phyloP scores from a whole-genome alignment of 2,329 filamentous ascomycete genomes.

The Verticillium klebahnii region DNA sequence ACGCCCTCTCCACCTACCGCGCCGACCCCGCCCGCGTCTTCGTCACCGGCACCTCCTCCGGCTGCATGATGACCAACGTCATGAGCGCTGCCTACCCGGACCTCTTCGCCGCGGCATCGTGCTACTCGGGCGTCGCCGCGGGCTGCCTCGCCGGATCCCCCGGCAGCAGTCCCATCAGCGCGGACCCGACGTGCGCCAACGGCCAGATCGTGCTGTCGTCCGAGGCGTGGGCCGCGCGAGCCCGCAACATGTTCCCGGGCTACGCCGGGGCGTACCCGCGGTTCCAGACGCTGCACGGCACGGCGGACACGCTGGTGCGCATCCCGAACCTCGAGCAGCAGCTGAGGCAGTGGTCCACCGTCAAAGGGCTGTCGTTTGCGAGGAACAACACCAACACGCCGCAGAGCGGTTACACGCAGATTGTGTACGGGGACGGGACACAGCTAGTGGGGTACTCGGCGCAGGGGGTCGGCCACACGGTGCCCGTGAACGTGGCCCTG shows the following conservation, averaged over 20 bases:
- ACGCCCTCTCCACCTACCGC: slow-evolving; percentile 37
- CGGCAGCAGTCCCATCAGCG: slow-evolving; percentile 14
- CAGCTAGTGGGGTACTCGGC: slow-evolving; percentile 23
- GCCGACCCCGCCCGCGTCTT: slow-evolving; percentile 39
- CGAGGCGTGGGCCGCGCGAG: slow-evolving; percentile 38
- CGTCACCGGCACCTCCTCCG: slow-evolving; percentile 33
- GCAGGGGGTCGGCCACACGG: slow-evolving; percentile 23
- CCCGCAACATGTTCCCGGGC: slow-evolving; percentile 24
- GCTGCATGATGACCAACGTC: slow-evolving; percentile 31
- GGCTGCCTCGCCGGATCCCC: slow-evolving; percentile 22
- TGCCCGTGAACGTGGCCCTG: slow-evolving; percentile 17
- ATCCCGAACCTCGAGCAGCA: slow-evolving; percentile 17
- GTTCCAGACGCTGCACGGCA: slow-evolving; percentile 26
- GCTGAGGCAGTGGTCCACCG: slow-evolving; percentile 16
- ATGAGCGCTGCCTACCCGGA: slow-evolving; percentile 28
- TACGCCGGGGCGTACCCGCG: slow-evolving; percentile 25
- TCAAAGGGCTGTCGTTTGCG: slow-evolving; percentile 15
- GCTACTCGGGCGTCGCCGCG: slow-evolving; percentile 26
- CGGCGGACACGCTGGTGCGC: slow-evolving; percentile 28
- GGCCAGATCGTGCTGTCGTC: slow-evolving; percentile 32
- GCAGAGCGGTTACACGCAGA: slow-evolving; percentile 22
- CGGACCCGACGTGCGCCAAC: slow-evolving; percentile 32
- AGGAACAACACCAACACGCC: slow-evolving; percentile 21
- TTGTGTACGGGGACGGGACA: slow-evolving; percentile 27
- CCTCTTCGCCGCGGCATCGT: slow-evolving; percentile 25